Evolutionary conservation across 495 filamentous ascomycete species (phyloP), one percentile per base, ranked within the genome.

Genomic region (Penicillium macrosclerotiorum): DNA sequence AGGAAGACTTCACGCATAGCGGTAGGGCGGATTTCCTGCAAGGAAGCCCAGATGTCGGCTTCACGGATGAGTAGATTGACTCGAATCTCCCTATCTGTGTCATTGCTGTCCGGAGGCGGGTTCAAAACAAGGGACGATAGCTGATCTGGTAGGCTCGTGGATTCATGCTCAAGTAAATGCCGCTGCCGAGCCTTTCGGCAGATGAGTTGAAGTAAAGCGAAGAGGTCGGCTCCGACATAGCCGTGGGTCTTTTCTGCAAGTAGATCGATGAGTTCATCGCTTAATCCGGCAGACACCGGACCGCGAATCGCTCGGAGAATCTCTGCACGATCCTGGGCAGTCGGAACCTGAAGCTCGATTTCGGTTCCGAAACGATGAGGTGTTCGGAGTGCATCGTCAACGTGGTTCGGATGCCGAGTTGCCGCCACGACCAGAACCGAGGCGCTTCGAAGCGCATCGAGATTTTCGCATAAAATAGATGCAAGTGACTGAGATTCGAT

Each of bases 1-100:
- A 96, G 67, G 60, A 94, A 88, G 24, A 96, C 81, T 61, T 95
- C 93, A 54, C 85, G 80, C 84, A 98, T 94, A 2, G 89, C 88
- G 8, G 84, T 90, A 11, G 93, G 92, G 7, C 83, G 79, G 22
- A 85, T 74, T 23, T 74, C 62, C 25, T 73, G 71, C 26, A 86
- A 61, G 1, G 84, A 81, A 5, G 59, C 49, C 26, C 79, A 57
- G 38, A 85, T 69, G 53, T 87, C 82, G 16, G 60, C 43, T 35
- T 77, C 69, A 26, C 53, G 58, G 23, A 74, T 64, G 7, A 42
- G 49, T n/a, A 74, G 35, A 3, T 53, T 39, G n/a, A 57, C 33
- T n/a, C 40, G 26, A 9, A 41, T 27, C 8, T 41, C 24, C n/a
- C 47, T 45, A 5, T 42, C 31, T 12, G 56, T 38, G 9, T 42